Evolutionary conservation across 495 filamentous ascomycete species (phyloP).

Genomic region (Staphylotrichum tortipilum): DNA sequence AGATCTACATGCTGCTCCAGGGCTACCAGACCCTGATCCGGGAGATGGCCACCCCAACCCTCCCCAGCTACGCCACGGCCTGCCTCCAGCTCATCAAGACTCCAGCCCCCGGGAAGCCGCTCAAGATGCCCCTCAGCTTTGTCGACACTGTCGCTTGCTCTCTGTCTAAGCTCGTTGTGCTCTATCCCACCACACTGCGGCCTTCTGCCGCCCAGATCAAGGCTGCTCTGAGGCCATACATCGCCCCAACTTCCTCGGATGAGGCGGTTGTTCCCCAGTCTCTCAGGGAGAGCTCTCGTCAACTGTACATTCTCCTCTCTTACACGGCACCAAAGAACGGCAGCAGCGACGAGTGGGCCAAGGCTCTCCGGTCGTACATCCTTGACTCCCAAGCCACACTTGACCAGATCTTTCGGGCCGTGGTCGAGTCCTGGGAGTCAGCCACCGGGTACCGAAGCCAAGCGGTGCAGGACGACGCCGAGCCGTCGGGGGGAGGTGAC

Average conservation of each 20-base stretch:
- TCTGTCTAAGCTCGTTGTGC: slow-evolving; percentile 59
- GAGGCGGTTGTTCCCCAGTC: slow-evolving; percentile 36
- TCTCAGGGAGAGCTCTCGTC: slow-evolving; percentile 46
- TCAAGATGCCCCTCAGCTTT: slow-evolving; percentile 34
- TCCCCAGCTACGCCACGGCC: slow-evolving; percentile 62
- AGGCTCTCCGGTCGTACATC: slow-evolving; percentile 50
- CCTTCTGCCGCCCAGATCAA: slow-evolving; percentile 62
- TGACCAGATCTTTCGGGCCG: slow-evolving; percentile 64
- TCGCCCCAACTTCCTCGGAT: slow-evolving; percentile 49
- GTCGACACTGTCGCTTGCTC: slow-evolving; percentile 49
- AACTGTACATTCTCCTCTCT: slow-evolving; percentile 58
- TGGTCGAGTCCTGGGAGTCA: slow-evolving; percentile 72
- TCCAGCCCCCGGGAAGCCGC: slow-evolving; percentile 32
- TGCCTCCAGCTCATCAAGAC: slow-evolving; percentile 60
- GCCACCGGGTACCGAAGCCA: slow-evolving; percentile 32
- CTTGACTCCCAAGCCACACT: slow-evolving; percentile 55
- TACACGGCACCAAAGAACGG: slow-evolving; percentile 69
- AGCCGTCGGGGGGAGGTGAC: slow-evolving; percentile 36
- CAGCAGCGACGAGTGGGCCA: slow-evolving; percentile 63
- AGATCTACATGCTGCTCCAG: slow-evolving; percentile 73
- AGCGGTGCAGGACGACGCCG: slow-evolving; percentile 26
- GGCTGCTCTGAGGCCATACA: slow-evolving; percentile 43
- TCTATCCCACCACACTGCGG: slow-evolving; percentile 71
- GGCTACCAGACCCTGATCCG: slow-evolving; percentile 72
- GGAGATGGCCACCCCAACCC: slow-evolving; percentile 76